A percentile compares a stretch with the other conserved stretches of the same genome.
phyloP scores from a whole-genome alignment of 1,284 basidiomycete genomes.

The Pseudozyma pruni region DNA sequence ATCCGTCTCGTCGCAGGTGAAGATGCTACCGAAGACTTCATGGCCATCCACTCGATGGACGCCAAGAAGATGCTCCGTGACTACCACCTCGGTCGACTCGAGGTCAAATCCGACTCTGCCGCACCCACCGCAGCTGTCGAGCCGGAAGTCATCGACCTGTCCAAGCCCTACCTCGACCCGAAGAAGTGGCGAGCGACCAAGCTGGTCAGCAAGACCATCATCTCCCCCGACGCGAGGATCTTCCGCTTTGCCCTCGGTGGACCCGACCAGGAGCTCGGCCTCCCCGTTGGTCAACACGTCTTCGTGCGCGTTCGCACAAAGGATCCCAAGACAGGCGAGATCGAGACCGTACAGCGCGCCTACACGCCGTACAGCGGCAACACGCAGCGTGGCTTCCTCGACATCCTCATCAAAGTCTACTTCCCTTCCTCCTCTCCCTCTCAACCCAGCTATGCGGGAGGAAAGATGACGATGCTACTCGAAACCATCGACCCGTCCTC shows the following conservation, averaged over 20 bases:
- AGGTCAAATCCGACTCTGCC: background rate
- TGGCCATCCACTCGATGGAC: constrained; percentile 73
- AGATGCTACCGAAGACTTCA: constrained; percentile 76
- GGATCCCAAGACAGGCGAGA: constrained; percentile 68
- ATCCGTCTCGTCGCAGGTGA: constrained; percentile 75
- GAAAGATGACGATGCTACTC: constrained; percentile 74
- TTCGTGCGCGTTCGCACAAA: constrained; percentile 61
- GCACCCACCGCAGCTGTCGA: constrained; percentile 7
- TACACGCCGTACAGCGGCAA: constrained; percentile 75
- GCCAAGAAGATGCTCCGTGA: constrained; percentile 72
- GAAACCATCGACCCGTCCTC: constrained; percentile 68
- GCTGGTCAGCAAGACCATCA: constrained; percentile 69
- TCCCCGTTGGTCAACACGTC: constrained; percentile 76
- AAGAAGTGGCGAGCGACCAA: constrained; percentile 73
- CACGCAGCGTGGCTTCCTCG: constrained; percentile 72
- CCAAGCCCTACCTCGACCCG: constrained; percentile 71
- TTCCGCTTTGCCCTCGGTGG: constrained; percentile 73
- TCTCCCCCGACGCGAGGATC: constrained; percentile 73
- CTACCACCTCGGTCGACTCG: constrained; percentile 65
- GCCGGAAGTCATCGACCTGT: constrained; percentile 39
- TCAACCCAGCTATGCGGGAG: constrained; percentile 68
- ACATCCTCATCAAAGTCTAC: constrained; percentile 73
- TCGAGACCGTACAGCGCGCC: constrained; percentile 74
- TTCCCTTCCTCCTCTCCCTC: constrained; percentile 66
- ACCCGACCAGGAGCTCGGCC: constrained; percentile 72